Percentiles rank a stretch among this genome's conserved stretches.
These are phyloP conservation scores for Trichoderma cornu-damae DNA, from an alignment of 2,329 filamentous ascomycete genomes.

Conservation along the genomic window DNA sequence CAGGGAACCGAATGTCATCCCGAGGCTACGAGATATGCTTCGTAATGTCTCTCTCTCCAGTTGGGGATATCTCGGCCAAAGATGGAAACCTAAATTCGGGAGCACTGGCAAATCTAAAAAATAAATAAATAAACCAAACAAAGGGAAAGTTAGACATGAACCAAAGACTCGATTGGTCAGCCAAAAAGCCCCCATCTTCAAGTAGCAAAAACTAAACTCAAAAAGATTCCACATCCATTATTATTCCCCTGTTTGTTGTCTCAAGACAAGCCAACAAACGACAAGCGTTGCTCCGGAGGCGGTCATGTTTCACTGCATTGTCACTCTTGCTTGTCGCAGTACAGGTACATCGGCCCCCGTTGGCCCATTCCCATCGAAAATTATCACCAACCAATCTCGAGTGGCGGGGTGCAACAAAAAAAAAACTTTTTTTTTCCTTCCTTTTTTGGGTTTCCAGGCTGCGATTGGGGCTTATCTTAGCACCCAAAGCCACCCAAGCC, in stretches of 20 bases:
- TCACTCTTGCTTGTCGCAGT: background rate
- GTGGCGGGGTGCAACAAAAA: constrained; percentile 17
- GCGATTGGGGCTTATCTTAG: constrained; percentile 14
- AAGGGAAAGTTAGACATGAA: background rate
- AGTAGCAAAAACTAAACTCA: background rate
- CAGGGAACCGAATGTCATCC: background rate
- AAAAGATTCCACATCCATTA: constrained; percentile 10
- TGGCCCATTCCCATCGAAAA: constrained; percentile 9
- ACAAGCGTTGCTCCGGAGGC: constrained; percentile 4
- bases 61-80: background rate
- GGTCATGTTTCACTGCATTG: background rate
- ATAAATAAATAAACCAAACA: background rate
- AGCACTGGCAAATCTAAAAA: background rate
- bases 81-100: background rate
- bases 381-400: background rate
- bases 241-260: background rate
- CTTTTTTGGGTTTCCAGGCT: background rate
- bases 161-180: background rate
- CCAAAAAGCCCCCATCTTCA: background rate
- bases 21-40: background rate
- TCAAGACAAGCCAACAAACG: background rate
- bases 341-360: background rate
- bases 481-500: background rate
- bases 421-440: constrained; percentile 6
- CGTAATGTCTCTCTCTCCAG: background rate